A percentile compares a stretch with the other conserved stretches of the same genome.
These are phyloP conservation scores for Corymbia calophylla DNA, from an alignment of 441 rosid genomes.

Conservation along the genomic window DNA sequence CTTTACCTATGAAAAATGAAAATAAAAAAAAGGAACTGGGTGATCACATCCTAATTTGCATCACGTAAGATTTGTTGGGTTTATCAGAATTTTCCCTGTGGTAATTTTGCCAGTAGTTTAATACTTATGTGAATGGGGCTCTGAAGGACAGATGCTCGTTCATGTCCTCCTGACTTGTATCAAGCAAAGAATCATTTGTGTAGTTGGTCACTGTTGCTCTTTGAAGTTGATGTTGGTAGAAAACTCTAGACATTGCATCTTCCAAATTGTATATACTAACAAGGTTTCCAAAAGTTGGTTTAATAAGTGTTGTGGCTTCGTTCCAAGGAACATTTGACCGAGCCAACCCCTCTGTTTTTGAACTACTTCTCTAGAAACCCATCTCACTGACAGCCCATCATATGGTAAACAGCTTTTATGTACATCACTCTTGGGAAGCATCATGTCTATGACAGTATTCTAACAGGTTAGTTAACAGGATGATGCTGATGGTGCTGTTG, in stretches of 20 bases:
- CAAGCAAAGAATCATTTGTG: background rate
- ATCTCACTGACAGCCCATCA: background rate
- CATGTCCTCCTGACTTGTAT: background rate
- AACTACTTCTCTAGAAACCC: background rate
- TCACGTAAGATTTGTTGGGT: background rate
- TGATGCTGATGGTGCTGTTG: conserved; percentile 38
- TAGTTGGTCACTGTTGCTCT: background rate
- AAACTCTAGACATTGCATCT: background rate
- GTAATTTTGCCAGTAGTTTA: background rate
- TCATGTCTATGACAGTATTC: background rate
- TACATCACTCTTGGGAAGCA: background rate
- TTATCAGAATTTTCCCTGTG: background rate
- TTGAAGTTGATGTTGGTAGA: background rate
- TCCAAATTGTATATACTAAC: background rate
- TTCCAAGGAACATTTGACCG: background rate
- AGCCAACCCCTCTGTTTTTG: background rate
- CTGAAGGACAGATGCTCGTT: background rate
- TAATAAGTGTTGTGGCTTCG: background rate
- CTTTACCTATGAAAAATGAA: background rate
- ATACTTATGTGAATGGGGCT: background rate
- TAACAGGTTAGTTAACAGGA: conserved; percentile 46
- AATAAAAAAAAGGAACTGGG: background rate
- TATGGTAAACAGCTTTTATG: background rate
- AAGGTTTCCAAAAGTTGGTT: background rate
- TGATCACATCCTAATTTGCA: background rate